A percentile compares a stretch with the other conserved stretches of the same genome.
These are phyloP conservation scores for Gossypium armourianum DNA, from an alignment of 441 rosid genomes.

Conservation along the genomic window DNA sequence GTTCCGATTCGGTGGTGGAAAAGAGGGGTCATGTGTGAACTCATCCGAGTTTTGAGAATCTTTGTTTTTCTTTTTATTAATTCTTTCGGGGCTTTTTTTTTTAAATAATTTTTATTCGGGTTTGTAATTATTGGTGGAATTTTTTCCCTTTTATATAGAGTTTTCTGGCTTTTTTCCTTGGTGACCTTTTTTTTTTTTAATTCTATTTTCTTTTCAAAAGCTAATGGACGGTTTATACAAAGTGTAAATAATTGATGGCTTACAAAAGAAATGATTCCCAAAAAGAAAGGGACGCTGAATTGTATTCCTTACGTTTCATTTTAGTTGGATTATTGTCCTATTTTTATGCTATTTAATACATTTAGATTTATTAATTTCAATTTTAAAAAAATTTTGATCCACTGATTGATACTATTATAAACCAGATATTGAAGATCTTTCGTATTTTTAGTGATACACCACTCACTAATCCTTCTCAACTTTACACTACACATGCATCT, in stretches of 20 bases:
- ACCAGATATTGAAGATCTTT: no score
- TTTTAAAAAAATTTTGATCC: no score
- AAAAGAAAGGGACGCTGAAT: not conserved
- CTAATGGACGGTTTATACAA: not conserved
- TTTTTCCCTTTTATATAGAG: not conserved
- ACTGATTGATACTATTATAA: no score
- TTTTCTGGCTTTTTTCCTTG: not conserved
- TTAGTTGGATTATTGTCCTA: no score
- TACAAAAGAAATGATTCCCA: not conserved
- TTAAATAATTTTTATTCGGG: not conserved
- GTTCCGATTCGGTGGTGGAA: conserved; percentile 20
- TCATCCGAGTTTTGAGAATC: conserved; percentile 35
- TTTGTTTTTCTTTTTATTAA: not conserved
- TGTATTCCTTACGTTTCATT: not conserved
- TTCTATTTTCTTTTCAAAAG: not conserved
- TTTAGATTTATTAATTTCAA: no score
- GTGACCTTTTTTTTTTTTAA: no score
- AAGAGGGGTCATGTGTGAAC: conserved; percentile 23
- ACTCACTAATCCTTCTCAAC: no score
- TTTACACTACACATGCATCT: no score
- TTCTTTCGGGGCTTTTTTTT: not conserved
- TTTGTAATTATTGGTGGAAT: conserved; percentile 17
- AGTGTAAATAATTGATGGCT: conserved; percentile 6
- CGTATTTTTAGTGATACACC: no score
- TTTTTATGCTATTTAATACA: no score